Conservation (phyloP, 2,329 filamentous ascomycete species). For the Didymella segeticola region DNA sequence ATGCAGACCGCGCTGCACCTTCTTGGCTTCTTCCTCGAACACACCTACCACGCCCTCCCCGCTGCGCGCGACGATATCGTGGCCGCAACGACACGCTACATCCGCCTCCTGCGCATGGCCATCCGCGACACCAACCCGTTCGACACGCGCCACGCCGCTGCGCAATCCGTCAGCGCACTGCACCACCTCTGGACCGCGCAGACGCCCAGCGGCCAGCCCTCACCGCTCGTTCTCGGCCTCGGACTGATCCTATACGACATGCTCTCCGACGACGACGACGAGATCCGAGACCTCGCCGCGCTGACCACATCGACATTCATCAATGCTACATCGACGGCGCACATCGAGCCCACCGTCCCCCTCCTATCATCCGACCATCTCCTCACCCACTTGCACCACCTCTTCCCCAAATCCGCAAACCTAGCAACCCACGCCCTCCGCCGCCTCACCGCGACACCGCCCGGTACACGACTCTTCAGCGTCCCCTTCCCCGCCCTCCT, state of each 20-base stretch:
- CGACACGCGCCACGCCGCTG: conserved; percentile 68
- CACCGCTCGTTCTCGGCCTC: conserved; percentile 33
- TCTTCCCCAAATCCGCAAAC: conserved; percentile 41
- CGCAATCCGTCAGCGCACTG: conserved; percentile 60
- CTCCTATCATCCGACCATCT: conserved; percentile 56
- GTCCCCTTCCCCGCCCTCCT: conserved; percentile 32
- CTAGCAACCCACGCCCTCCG: conserved; percentile 48
- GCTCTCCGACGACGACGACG: conserved; percentile 86
- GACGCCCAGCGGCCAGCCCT: background rate
- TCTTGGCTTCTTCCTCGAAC: conserved; percentile 43
- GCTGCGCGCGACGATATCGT: conserved; percentile 13
- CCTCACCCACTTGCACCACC: conserved; percentile 38
- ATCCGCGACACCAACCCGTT: conserved; percentile 58
- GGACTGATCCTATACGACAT: conserved; percentile 55
- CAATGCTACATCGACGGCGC: conserved; percentile 19
- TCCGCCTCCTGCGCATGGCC: conserved; percentile 39
- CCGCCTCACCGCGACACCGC: conserved; percentile 38
- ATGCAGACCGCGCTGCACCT: conserved; percentile 41
- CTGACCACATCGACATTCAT: conserved; percentile 58
- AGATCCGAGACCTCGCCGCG: conserved; percentile 74
- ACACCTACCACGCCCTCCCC: conserved; percentile 22
- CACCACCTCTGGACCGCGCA: conserved; percentile 25
- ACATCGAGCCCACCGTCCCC: conserved; percentile 52
- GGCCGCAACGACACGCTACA: conserved; percentile 29
- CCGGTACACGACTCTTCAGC: background rate